phyloP scores from a whole-genome alignment of 1,284 basidiomycete genomes.

The Volvariella volvacea region DNA sequence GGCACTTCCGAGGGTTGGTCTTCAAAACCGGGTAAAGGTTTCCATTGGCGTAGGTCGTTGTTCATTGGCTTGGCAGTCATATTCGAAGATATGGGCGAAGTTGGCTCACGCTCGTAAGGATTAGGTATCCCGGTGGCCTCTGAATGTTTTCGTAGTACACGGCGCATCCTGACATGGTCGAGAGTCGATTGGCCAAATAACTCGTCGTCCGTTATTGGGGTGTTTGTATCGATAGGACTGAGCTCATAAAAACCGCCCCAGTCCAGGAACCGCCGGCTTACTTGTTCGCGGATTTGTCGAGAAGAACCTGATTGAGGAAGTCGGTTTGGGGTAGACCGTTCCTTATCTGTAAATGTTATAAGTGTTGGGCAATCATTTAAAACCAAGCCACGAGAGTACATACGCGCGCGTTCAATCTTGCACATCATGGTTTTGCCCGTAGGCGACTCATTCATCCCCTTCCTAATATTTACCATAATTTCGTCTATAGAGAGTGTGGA shows the following conservation, averaged over 20 bases:
- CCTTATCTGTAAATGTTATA: constrained; percentile 1
- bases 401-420: constrained; percentile 18
- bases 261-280: constrained; percentile 18
- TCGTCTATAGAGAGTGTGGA: background rate
- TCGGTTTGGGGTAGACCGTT: constrained; percentile 3
- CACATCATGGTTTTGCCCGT: constrained; percentile 14
- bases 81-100: no score
- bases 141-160: constrained; percentile 20
- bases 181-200: constrained; percentile 15
- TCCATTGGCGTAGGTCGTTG: constrained; percentile 8
- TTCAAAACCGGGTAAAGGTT: constrained; percentile 11
- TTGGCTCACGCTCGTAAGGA: constrained; percentile 16
- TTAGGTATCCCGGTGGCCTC: constrained; percentile 15
- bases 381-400: constrained; percentile 8
- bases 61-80: background rate
- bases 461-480: background rate
- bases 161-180: constrained; percentile 25
- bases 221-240: constrained; percentile 17
- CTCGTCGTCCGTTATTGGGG: constrained; percentile 14
- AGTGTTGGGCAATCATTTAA: background rate
- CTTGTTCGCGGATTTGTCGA: constrained; percentile 6
- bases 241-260: constrained; percentile 29
- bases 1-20: background rate
- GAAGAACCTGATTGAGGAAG: background rate
- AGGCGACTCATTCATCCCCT: constrained; percentile 8